These are phyloP conservation scores for Lachnellula hyalina DNA, from an alignment of 2,329 filamentous ascomycete genomes.

Conservation along the genomic window DNA sequence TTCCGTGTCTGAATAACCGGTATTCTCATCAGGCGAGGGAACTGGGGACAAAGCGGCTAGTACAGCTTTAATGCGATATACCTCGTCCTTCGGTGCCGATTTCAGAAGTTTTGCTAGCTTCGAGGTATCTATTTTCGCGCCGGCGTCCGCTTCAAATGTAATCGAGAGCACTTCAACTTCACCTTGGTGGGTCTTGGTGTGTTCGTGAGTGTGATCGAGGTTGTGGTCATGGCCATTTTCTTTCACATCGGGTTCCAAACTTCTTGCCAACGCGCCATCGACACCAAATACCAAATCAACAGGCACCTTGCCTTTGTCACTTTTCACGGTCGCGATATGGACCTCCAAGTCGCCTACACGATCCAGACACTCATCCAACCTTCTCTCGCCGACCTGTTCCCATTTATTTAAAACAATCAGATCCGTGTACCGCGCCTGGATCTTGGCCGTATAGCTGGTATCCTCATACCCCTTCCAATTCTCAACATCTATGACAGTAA, in stretches of 20 bases:
- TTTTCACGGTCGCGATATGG: constrained; percentile 73
- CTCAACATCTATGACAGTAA: constrained; percentile 69
- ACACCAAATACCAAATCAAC: constrained; percentile 80
- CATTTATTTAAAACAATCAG: constrained; percentile 70
- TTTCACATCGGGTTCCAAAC: constrained; percentile 38
- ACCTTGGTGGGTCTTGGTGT: constrained; percentile 56
- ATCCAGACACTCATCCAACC: constrained; percentile 61
- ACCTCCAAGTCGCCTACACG: constrained; percentile 62
- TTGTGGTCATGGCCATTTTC: constrained; percentile 47
- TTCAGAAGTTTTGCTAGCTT: constrained; percentile 64
- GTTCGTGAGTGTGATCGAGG: constrained; percentile 54
- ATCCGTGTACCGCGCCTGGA: constrained; percentile 69
- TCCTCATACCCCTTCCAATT: constrained; percentile 73
- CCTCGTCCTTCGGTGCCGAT: constrained; percentile 80
- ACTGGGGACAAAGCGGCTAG: constrained; percentile 44
- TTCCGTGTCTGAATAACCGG: constrained; percentile 30
- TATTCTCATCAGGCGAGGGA: constrained; percentile 45
- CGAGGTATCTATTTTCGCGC: constrained; percentile 46
- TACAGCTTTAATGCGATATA: constrained; percentile 87
- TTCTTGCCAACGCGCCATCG: constrained; percentile 69
- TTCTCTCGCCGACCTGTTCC: constrained; percentile 56
- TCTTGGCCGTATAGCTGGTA: constrained; percentile 64
- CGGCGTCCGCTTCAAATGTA: constrained; percentile 48
- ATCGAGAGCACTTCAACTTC: constrained; percentile 91
- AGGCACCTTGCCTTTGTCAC: constrained; percentile 70